These are phyloP conservation scores for Persicaria maculosa DNA, from an alignment of 148 eudicot genomes.

Conservation along the genomic window DNA sequence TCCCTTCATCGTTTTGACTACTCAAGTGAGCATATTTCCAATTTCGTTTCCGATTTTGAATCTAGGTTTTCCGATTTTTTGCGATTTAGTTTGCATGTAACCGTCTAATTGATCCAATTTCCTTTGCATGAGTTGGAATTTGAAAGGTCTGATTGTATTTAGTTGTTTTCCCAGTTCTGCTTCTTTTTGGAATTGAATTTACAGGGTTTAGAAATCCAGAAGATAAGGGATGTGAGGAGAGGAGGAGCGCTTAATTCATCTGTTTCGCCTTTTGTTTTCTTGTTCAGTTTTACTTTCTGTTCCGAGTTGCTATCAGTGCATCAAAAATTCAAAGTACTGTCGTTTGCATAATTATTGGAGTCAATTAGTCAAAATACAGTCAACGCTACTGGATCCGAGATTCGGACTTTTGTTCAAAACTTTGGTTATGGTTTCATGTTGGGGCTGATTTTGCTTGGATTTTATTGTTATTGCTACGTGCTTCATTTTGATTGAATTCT, in stretches of 20 bases:
- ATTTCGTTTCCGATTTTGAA: too few relatives aligned
- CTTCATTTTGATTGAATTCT: too few relatives aligned
- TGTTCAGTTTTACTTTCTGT: background rate
- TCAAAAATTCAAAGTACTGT: background rate
- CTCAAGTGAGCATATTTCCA: too few relatives aligned
- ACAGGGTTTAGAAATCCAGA: background rate
- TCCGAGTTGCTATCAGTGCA: background rate
- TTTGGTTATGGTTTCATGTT: too few relatives aligned
- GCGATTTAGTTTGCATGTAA: too few relatives aligned
- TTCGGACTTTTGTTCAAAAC: too few relatives aligned
- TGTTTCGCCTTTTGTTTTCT: background rate
- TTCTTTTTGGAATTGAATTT: background rate
- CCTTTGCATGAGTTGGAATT: background rate
- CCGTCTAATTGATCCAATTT: background rate
- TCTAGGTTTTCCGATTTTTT: too few relatives aligned
- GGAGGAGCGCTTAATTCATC: background rate
- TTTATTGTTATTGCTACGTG: too few relatives aligned
- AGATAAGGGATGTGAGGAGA: constrained; percentile 9
- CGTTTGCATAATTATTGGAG: background rate
- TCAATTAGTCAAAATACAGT: too few relatives aligned
- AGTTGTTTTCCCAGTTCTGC: background rate
- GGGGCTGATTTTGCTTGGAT: too few relatives aligned
- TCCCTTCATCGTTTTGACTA: too few relatives aligned
- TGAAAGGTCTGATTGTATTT: background rate
- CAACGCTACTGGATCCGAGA: too few relatives aligned